Conservation (phyloP, 345 rosid genomes). For the Erucastrum elatum region DNA sequence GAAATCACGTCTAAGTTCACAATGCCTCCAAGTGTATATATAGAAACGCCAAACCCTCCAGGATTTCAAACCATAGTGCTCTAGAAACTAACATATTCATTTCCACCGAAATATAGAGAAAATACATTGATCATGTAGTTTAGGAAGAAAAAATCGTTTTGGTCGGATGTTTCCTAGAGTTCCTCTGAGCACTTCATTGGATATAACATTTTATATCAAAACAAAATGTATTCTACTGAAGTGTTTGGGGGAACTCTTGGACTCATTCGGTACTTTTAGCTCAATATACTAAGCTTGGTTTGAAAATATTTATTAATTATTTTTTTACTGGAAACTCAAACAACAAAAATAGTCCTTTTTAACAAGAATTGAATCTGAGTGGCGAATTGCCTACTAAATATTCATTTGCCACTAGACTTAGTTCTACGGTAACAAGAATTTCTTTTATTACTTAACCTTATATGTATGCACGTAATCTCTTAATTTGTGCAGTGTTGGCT, state of each 20-base stretch:
- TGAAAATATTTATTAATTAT: neutral
- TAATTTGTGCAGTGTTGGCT: no score
- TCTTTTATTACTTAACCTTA: no score
- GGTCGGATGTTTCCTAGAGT: conserved; percentile 38
- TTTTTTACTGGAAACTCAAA: no score
- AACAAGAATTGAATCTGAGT: no score
- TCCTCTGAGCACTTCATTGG: conserved; percentile 38
- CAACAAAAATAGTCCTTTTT: no score
- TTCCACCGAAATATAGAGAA: neutral
- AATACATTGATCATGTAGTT: neutral
- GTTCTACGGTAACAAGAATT: no score
- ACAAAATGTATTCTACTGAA: conserved; percentile 22
- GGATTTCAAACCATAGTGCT: conserved; percentile 18
- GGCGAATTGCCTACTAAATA: no score
- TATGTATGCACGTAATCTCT: no score
- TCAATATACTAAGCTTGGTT: neutral
- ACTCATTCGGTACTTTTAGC: conserved; percentile 5
- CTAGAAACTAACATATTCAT: neutral
- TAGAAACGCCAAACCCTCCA: conserved; percentile 2
- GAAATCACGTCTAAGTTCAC: conserved; percentile 36
- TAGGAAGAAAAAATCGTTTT: neutral
- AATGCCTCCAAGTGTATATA: conserved; percentile 13
- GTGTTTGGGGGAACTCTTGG: conserved; percentile 43
- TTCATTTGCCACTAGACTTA: no score
- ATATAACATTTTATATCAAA: neutral